These are phyloP conservation scores for Mortierella sp. DNA, from an alignment of 371 early-diverging fungal genomes.

Conservation along the genomic window DNA sequence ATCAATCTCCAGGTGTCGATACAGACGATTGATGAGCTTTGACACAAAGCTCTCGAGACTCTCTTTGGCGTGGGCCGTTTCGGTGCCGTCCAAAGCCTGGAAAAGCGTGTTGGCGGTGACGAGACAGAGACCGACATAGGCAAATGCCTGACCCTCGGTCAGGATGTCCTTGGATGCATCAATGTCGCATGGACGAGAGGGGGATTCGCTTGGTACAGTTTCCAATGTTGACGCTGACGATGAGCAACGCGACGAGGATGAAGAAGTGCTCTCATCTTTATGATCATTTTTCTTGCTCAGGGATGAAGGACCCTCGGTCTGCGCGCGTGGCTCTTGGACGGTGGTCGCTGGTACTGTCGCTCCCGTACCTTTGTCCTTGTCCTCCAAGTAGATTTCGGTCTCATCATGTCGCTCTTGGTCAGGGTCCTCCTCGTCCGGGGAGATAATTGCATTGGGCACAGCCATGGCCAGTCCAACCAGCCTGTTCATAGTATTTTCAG, in stretches of 20 bases:
- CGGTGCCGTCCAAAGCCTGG: conserved; percentile 47
- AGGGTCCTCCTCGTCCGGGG: neutral
- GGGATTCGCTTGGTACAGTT: neutral
- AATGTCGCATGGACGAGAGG: conserved; percentile 25
- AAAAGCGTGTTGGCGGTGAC: conserved; percentile 51
- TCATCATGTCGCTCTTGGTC: neutral
- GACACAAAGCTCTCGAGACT: conserved; percentile 51
- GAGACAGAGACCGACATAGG: conserved; percentile 50
- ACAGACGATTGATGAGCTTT: conserved; percentile 47
- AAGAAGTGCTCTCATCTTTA: conserved; percentile 11
- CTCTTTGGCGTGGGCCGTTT: conserved; percentile 48
- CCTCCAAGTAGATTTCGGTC: conserved; percentile 22
- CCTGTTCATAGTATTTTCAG: conserved; percentile 10
- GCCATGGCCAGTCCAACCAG: conserved; percentile 18
- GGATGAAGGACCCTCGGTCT: neutral
- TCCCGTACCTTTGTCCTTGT: conserved; percentile 2
- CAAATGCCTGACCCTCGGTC: conserved; percentile 50
- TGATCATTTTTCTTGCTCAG: conserved; percentile 5
- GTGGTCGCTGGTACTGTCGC: too few species aligned
- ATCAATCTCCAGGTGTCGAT: conserved; percentile 47
- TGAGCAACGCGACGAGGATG: neutral
- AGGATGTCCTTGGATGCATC: conserved; percentile 49
- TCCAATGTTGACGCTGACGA: neutral
- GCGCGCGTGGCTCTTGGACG: conserved; percentile 21
- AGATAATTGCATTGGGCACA: conserved; percentile 5